phyloP scores from a whole-genome alignment of 495 filamentous ascomycete genomes.

The Annulohypoxylon bovei region DNA sequence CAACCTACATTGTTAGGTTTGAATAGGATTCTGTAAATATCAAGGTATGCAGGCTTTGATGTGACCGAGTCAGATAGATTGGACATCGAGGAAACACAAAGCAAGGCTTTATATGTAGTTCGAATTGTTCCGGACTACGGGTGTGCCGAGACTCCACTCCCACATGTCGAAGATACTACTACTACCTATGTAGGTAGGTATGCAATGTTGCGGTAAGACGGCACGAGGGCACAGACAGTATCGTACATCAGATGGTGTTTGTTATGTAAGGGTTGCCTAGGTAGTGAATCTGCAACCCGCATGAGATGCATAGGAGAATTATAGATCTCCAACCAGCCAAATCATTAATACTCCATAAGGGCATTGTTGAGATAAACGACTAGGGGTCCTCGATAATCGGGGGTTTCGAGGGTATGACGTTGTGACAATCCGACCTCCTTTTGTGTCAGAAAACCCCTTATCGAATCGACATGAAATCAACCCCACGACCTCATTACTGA shows the following conservation, averaged over 20 bases:
- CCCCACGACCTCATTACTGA: not conserved
- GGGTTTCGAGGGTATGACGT: slow-evolving; percentile 19
- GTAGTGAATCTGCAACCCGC: not conserved
- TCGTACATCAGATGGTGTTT: not conserved
- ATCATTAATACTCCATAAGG: slow-evolving; percentile 8
- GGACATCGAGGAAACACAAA: not conserved
- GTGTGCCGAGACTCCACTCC: not conserved
- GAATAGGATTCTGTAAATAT: not conserved
- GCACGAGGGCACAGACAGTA: not conserved
- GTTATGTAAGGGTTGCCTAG: not conserved
- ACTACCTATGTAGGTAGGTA: too few relatives aligned
- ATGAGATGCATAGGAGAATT: slow-evolving; percentile 9
- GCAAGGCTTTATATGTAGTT: not conserved
- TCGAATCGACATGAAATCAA: not conserved
- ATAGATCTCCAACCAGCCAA: slow-evolving; percentile 16
- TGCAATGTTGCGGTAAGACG: not conserved
- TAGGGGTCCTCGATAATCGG: slow-evolving; percentile 1
- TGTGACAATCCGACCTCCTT: slow-evolving; percentile 26
- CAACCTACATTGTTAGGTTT: not conserved
- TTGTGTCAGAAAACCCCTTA: slow-evolving; percentile 29
- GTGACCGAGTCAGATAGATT: not conserved
- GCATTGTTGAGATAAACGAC: slow-evolving; percentile 20
- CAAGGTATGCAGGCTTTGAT: not conserved
- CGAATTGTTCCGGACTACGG: not conserved
- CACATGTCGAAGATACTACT: not conserved